Base-by-base conservation (phyloP, 2,329 filamentous ascomycete species). In the Aureobasidium sp. region DNA sequence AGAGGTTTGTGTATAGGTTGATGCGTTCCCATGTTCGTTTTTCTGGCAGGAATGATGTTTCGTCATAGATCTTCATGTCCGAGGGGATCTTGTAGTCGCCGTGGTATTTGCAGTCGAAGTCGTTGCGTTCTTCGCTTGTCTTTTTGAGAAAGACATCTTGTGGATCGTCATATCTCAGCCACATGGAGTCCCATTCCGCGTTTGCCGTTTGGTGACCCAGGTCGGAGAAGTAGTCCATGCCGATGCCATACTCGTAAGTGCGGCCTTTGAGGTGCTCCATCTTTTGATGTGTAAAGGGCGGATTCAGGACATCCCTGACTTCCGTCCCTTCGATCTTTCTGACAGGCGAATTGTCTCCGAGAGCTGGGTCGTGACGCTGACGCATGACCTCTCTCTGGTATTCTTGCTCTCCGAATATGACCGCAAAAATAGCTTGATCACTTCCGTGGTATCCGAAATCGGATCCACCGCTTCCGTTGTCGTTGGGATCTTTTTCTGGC, bases 381-480 rank as follows among this genome's bases (percentile, higher is more conserved):
- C 40, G 73, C 29, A 67, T 29, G 4, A 65, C 64, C 60, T 70
- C 66, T 23, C 67, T 65, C 61, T 68, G 70, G 17, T 68, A 58
- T 57, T 68, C 64, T 50, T 70, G 68, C 23, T 70, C 64, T 38
- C 69, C 69, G 40, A 67, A 68, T 9, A 71, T 67, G 31, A 67
- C 63, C 19, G 63, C 64, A 54, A 69, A 66, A n/a, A 70, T 66
- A 57, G 73, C 67, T 63, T 78, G 73, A 62, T 79, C 65, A 25
- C 61, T 64, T 13, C 76, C 65, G 35, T 68, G 58, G 62, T 68
- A 68, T 63, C 66, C 66, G 40, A 64, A 65, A 55, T 65, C 65
- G 1, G 65, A 64, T 3, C 64, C 62, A 25, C 61, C 53, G 40
- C 64, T 66, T 25, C 68, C 68, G 25, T 68, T 68, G 55, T 69